Conservation (phyloP, 2,329 filamentous ascomycete species). For the Domatiomyces catenatus region DNA sequence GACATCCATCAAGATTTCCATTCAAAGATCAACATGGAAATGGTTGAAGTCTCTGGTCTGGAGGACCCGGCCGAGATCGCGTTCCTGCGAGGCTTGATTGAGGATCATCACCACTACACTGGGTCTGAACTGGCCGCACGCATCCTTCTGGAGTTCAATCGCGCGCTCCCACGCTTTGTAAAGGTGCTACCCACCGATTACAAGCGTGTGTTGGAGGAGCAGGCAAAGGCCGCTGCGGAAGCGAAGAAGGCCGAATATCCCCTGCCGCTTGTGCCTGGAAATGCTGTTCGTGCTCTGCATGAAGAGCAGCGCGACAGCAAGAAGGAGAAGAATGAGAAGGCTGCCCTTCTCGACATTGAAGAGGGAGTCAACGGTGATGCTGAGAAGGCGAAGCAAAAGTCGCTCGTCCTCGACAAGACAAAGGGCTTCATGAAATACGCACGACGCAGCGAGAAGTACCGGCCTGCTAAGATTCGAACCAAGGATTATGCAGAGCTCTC, state of each 20-base stretch:
- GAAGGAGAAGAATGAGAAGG: conserved; percentile 49
- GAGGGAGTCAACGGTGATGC: conserved; percentile 66
- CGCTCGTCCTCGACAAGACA: conserved; percentile 91
- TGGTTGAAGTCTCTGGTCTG: conserved; percentile 78
- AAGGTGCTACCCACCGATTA: conserved; percentile 92
- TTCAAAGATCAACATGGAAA: conserved; percentile 89
- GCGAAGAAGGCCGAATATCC: conserved; percentile 73
- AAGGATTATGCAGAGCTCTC: conserved; percentile 92
- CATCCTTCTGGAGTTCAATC: conserved; percentile 87
- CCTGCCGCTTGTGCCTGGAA: conserved; percentile 59
- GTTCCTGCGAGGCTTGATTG: conserved; percentile 76
- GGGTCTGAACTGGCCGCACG: conserved; percentile 88
- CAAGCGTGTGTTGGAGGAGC: conserved; percentile 79
- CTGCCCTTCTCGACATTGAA: conserved; percentile 74
- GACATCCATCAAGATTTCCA: conserved; percentile 82
- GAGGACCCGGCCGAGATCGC: conserved; percentile 81
- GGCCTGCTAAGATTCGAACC: conserved; percentile 63
- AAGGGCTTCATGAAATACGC: conserved; percentile 95
- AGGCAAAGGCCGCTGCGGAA: conserved; percentile 69
- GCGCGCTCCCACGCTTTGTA: conserved; percentile 76
- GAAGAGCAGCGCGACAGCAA: conserved; percentile 39
- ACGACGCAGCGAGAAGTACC: conserved; percentile 84
- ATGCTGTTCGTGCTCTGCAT: conserved; percentile 38
- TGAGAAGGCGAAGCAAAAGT: conserved; percentile 76
- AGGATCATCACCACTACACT: conserved; percentile 96